These are phyloP conservation scores for Neurospora sp. DNA, from an alignment of 495 filamentous ascomycete genomes.

Conservation along the genomic window DNA sequence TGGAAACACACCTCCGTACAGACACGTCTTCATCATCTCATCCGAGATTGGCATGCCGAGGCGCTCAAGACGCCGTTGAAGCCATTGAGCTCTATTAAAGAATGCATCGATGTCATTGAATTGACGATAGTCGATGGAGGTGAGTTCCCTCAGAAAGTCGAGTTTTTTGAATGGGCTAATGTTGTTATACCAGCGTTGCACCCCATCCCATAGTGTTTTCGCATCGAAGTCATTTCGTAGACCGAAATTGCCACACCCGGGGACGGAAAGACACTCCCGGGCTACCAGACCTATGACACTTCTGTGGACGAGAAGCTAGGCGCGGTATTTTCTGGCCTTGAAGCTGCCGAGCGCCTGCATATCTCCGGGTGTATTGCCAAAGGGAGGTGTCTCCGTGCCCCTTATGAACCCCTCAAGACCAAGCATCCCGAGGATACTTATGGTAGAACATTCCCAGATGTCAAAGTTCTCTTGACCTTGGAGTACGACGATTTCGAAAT, in stretches of 20 bases:
- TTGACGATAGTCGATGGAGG: not conserved
- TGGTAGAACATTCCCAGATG: not conserved
- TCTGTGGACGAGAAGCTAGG: not conserved
- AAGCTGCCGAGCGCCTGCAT: not conserved
- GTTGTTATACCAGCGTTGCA: not conserved
- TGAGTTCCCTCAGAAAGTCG: not conserved
- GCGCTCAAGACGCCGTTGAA: not conserved
- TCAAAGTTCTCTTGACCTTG: not conserved
- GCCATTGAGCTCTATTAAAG: not conserved
- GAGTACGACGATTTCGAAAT: not conserved
- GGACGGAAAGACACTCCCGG: not conserved
- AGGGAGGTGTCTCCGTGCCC: not conserved
- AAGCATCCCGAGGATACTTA: not conserved
- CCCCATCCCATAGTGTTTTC: not conserved
- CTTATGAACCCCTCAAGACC: not conserved
- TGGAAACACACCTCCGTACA: not conserved
- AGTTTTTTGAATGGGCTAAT: accelerated
- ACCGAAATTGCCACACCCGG: not conserved
- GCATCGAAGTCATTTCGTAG: not conserved
- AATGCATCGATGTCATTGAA: not conserved
- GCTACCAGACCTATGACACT: not conserved
- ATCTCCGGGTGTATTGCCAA: not conserved
- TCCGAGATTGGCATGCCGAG: not conserved
- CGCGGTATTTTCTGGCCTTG: not conserved
- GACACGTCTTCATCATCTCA: not conserved